Evolutionary conservation across 225 moss, liverwort and hornwort genomes (phyloP), one percentile per base, ranked within the genome.

Genomic region (Polytrichum commune): DNA sequence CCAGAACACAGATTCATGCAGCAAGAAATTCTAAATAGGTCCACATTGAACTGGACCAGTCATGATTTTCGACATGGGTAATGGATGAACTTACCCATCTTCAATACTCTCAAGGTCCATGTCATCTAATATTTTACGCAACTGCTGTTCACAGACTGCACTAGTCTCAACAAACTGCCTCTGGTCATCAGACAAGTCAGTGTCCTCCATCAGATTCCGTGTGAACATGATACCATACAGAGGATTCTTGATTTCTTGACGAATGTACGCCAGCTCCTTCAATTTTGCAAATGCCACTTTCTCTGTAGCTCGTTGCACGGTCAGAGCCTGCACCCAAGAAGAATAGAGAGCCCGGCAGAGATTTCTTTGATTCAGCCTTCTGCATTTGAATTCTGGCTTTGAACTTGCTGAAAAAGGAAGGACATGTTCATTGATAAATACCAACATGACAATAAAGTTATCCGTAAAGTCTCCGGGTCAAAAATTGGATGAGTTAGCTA

Each of bases 41-140:
- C 58, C 20, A 58, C n/a, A 58, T 9, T 38, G 38, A 10, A 38
- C 38, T 38, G 38, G 38, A 38, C 10, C 38, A 38, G 9, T 46
- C 46, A 46, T 13, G 46, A 16, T 46, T 16, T 46, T 46, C 16
- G 4, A 63, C 5, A 63, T 28, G 26, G 62, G 27, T 24, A 1
- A 13, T 5, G 25, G 8, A 27, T 13, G 27, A 53, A 68, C 76
- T 72, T 77, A 86, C 86, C 86, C 86, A 29, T 86, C 86, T 68
- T 86, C 86, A 27, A 86, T 86, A 56, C 86, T 86, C 69, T 86
- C 86, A 3, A 86, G 86, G 55, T 86, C 86, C 80, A 86, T 86
- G 62, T 86, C 86, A 58, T 86, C 86, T 70, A 86, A 54, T 16
- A 86, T 86, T 69, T 86, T 86, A 24, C 86, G 86, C 78, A 86